Conservation (phyloP, 1,139 yeast species). For the Protomyces pachydermus region DNA sequence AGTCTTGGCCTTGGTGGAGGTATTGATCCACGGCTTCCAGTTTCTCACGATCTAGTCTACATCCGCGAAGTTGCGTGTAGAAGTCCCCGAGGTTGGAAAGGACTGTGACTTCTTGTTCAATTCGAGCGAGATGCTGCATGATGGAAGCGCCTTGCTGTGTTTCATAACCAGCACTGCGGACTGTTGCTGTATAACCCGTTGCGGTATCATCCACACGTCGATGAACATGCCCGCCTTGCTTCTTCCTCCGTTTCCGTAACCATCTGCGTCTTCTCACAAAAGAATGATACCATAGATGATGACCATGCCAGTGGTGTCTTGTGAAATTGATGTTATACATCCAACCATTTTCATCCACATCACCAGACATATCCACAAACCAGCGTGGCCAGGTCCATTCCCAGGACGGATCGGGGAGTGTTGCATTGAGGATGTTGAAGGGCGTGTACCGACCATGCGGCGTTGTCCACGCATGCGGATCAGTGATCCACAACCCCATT, state of each 20-base stretch:
- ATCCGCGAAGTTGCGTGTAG: slow-evolving; percentile 25
- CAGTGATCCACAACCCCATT: slow-evolving; percentile 50
- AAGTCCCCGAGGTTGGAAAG: slow-evolving; percentile 29
- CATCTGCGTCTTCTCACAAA: slow-evolving; percentile 44
- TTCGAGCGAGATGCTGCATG: not conserved
- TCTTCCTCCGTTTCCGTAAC: slow-evolving; percentile 40
- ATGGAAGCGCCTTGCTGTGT: not conserved
- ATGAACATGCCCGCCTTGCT: not conserved
- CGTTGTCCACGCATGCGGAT: slow-evolving; percentile 35
- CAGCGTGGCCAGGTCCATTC: slow-evolving; percentile 66
- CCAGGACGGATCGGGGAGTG: slow-evolving; percentile 66
- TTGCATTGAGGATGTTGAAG: slow-evolving; percentile 45
- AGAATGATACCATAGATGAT: slow-evolving; percentile 42
- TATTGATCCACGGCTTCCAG: slow-evolving; percentile 32
- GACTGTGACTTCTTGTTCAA: not conserved
- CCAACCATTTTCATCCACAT: slow-evolving; percentile 79
- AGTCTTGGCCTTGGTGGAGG: slow-evolving; percentile 26
- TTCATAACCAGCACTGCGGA: not conserved
- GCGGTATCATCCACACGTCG: not conserved
- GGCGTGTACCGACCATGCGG: slow-evolving; percentile 36
- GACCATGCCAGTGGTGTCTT: slow-evolving; percentile 42
- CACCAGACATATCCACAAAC: slow-evolving; percentile 67
- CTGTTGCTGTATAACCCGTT: not conserved
- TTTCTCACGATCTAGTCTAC: slow-evolving; percentile 34
- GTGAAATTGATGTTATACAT: slow-evolving; percentile 49